Base-by-base conservation (phyloP, 768 basidiomycete species). In the Cubamyces sp. region DNA sequence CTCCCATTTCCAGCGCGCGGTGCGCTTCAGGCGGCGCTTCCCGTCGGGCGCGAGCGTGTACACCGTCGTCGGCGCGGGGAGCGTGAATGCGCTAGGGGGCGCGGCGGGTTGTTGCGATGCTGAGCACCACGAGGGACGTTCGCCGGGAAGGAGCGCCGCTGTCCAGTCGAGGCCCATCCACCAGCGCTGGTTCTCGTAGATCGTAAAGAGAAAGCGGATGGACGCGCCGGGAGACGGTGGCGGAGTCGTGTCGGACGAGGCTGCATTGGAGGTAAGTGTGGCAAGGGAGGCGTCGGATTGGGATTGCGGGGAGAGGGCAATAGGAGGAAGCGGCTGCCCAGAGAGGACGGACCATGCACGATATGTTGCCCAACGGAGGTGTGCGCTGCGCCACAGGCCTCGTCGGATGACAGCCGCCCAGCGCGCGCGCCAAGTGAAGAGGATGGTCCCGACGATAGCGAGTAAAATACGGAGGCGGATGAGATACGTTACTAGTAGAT, bases 151-250 rank as follows among this genome's bases (percentile, higher is more conserved):
- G 8, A 98, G 83, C 0, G 94, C 94, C 3, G 92, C 90, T 1
- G 95, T 96, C 92, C 92, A 98, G 75, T 97, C 95, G 46, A 98
- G 83, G 14, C 91, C 94, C 85, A 98, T 86, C 95, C 95, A 98
- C 95, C 95, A 96, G 6, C 95, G 83, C 75, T 97, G 94, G 74
- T 96, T 96, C 74, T 97, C 94, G 71, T 92, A 88, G 12, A 96
- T 76, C n/a, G 89, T 92, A 70, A 96, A 96, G 49, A 91, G 81
- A 77, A 96, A 95, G 21, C 90, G 86, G 34, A 90, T 74, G 21
- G 54, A 52, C n/a, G 58, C 60, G 11, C 14, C 42, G 18, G 47
- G 67, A 34, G 40, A n/a, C 19, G 54, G 25, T 3, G 39, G 30
- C 18, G 54, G 34, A 11, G 34, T 6, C 34, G 34, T 34, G 9